A percentile compares a stretch with the other conserved stretches of the same genome.
Conservation (phyloP, 106 monocot genomes). For the Allium cepa region DNA sequence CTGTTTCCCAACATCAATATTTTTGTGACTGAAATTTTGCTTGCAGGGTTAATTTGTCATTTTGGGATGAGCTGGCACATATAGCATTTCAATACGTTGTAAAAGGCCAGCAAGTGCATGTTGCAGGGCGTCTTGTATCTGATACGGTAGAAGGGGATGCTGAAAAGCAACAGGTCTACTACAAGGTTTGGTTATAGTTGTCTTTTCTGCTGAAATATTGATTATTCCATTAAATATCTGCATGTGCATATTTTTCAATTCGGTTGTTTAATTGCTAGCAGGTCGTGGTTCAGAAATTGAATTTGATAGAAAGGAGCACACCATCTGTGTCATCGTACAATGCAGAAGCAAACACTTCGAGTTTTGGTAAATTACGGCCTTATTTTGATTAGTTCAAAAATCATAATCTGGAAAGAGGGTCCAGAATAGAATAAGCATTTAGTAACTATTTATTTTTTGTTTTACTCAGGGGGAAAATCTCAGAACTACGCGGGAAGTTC, state of each 20-base stretch:
- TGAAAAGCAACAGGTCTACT: constrained; percentile 50
- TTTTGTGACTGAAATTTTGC: background rate
- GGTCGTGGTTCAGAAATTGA: constrained; percentile 82
- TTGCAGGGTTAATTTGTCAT: constrained; percentile 73
- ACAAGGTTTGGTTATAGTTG: constrained; percentile 51
- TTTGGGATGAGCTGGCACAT: constrained; percentile 93
- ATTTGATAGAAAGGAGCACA: constrained; percentile 61
- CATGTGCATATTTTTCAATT: too few species aligned
- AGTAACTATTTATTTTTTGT: background rate
- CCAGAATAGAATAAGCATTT: too few species aligned
- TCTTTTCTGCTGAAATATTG: background rate
- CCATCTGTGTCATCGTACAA: constrained; percentile 51
- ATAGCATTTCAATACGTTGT: constrained; percentile 73
- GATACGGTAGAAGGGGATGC: constrained; percentile 62
- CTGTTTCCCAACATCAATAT: background rate
- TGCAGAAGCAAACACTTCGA: constrained; percentile 23
- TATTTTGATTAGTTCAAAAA: background rate
- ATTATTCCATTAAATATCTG: background rate
- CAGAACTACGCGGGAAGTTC: constrained; percentile 23
- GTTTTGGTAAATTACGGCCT: constrained; percentile 23
- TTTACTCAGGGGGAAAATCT: constrained; percentile 17
- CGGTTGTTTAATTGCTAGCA: constrained; percentile 13
- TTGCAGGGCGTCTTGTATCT: constrained; percentile 67
- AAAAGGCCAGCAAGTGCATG: constrained; percentile 70
- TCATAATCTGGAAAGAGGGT: too few species aligned